Evolutionary conservation across 2,329 filamentous ascomycete species (phyloP), one percentile per base, ranked within the genome.

Genomic region (Ceratocystis huliohia): DNA sequence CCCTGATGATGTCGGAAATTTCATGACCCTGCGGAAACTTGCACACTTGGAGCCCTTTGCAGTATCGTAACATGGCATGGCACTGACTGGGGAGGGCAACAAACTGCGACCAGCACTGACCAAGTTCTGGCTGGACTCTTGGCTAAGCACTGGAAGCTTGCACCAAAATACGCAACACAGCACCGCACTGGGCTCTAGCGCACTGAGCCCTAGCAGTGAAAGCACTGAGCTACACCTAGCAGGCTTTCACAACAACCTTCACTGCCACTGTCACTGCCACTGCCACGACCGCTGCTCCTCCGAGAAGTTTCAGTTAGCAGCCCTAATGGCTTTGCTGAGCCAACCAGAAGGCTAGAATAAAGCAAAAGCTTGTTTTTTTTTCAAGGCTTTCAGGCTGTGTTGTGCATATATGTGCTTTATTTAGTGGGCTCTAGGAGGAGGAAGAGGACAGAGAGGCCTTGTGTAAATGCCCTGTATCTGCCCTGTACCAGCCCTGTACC

Each of bases 231-330:
- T 25, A 28, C 48, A 37, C 3, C 10, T 41, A 41, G 48, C 7
- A 5, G n/a, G 46, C 46, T 50, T 10, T 50, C 46, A n/a, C 46
- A 53, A 20, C 48, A 53, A 7, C 53, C 5, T 30, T 50, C 46
- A 50, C 46, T 50, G 46, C 46, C 53, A 57, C 53, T 57, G 53
- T 22, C 50, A 56, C 50, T 56, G 50, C 20, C 56, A 59, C 56
- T 59, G 56, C 22, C 15, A 59, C 56, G 8, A 8, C 15, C 56
- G 20, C 56, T 25, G 56, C 28, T 20, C 10, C 28, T 37, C 28
- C 22, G 28, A 5, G 17, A 28, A 53, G 20, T 15, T 53, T 15
- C 20, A 53, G 25, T 37, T 57, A 33, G 25, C 4, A 57, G 53
- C 8, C 22, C 25, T 25, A 7, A 20, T 20, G 48, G 8, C n/a